These are phyloP conservation scores for Cystobasidium tubakii DNA, from an alignment of 768 basidiomycete genomes.

Conservation along the genomic window DNA sequence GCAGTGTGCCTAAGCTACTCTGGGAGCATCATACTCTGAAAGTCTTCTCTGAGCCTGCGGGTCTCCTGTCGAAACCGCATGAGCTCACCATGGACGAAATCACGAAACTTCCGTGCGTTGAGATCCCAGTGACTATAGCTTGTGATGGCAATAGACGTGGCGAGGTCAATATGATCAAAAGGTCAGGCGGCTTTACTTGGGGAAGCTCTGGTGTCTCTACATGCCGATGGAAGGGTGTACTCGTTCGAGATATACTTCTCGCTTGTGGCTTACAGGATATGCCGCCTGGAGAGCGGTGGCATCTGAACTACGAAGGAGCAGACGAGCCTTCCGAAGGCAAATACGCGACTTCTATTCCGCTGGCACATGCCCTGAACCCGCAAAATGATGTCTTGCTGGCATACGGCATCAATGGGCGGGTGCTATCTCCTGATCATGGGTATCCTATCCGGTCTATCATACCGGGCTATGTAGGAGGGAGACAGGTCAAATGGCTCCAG, in stretches of 20 bases:
- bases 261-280: not conserved
- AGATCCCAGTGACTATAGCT: conserved; percentile 8
- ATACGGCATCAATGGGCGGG: conserved; percentile 13
- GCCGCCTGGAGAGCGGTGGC: not conserved
- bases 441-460: conserved; percentile 61
- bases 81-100: conserved; percentile 2
- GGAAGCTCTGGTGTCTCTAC: not conserved
- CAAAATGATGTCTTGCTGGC: conserved; percentile 10
- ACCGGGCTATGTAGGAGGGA: conserved; percentile 61
- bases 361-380: conserved; percentile 7
- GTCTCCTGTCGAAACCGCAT: not conserved
- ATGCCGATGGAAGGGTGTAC: conserved; percentile 20
- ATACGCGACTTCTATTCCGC: conserved; percentile 4
- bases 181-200: conserved; percentile 10
- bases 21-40: conserved; percentile 14
- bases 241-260: conserved; percentile 7
- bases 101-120: not conserved
- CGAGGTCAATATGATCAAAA: conserved; percentile 17
- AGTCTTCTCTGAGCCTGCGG: conserved; percentile 9
- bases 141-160: conserved; percentile 23
- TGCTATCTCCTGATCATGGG: conserved; percentile 55
- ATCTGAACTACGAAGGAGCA: conserved; percentile 19
- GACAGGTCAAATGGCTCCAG: conserved; percentile 55
- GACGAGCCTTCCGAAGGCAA: conserved; percentile 16
- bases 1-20: not conserved